These are phyloP conservation scores for Coix lacrymajobi DNA, from an alignment of 176 grass and related monocot genomes.

Conservation along the genomic window DNA sequence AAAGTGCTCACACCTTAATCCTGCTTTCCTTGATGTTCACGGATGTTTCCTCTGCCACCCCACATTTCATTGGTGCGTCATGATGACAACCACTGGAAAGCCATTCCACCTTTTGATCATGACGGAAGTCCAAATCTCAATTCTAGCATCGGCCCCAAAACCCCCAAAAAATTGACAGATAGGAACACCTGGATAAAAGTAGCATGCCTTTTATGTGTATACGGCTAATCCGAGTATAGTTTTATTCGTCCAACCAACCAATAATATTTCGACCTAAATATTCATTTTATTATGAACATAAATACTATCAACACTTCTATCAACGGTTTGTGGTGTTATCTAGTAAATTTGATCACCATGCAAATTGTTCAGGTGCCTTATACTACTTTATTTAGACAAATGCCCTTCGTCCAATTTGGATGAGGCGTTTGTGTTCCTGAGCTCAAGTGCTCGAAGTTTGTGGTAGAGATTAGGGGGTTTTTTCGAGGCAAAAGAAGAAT, in stretches of 20 bases:
- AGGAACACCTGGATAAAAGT: background rate
- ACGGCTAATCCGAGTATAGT: background rate
- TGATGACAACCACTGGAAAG: constrained; percentile 4
- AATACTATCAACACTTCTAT: too few species aligned
- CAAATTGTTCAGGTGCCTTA: too few species aligned
- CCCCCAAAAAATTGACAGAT: background rate
- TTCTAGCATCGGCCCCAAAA: background rate
- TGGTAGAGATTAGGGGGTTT: too few species aligned
- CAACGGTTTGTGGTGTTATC: too few species aligned
- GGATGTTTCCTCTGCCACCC: background rate
- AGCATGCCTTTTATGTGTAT: background rate
- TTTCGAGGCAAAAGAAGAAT: too few species aligned
- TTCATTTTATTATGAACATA: background rate
- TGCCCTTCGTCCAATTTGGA: too few species aligned
- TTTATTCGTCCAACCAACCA: background rate
- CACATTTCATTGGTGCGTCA: background rate
- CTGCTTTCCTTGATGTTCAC: constrained; percentile 5
- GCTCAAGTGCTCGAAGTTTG: too few species aligned
- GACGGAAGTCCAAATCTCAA: background rate
- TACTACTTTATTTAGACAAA: too few species aligned
- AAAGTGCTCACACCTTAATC: background rate
- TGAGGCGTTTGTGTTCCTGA: too few species aligned
- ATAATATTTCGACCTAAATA: background rate
- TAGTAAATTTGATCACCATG: too few species aligned
- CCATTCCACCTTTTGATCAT: background rate